A percentile compares a stretch with the other conserved stretches of the same genome.
Conservation (phyloP, 2,329 filamentous ascomycete species). For the Daldinia sp. region DNA sequence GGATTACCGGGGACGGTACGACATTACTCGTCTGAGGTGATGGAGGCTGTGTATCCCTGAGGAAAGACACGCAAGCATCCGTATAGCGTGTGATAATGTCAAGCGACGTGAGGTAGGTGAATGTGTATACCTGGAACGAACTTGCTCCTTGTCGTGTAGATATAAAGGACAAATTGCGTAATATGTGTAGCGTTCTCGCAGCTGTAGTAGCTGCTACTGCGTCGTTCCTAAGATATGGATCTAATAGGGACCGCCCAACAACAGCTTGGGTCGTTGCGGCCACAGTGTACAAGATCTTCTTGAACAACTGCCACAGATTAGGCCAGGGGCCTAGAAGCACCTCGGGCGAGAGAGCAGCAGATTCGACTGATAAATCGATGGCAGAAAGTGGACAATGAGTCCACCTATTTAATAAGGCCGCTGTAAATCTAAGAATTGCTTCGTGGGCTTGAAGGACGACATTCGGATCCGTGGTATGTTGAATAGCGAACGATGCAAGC, state of each 20-base stretch:
- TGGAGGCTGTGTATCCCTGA: constrained; percentile 68
- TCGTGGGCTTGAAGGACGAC: constrained; percentile 67
- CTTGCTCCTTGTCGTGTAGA: constrained; percentile 78
- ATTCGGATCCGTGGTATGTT: constrained; percentile 61
- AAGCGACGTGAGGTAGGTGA: constrained; percentile 84
- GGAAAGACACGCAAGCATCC: constrained; percentile 72
- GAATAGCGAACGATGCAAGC: constrained; percentile 73
- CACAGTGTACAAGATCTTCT: constrained; percentile 79
- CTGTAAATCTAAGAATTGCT: constrained; percentile 74
- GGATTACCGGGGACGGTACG: constrained; percentile 72
- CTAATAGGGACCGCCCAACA: constrained; percentile 71
- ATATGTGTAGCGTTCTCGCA: constrained; percentile 75
- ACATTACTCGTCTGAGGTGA: constrained; percentile 63
- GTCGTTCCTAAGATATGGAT: constrained; percentile 60
- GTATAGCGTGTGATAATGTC: constrained; percentile 83
- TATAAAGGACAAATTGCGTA: constrained; percentile 86
- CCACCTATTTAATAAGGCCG: constrained; percentile 78
- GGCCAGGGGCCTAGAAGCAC: constrained; percentile 76
- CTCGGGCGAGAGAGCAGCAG: constrained; percentile 71
- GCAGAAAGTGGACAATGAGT: constrained; percentile 78
- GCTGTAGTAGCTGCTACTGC: constrained; percentile 72
- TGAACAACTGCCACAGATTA: constrained; percentile 79
- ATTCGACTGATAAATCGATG: constrained; percentile 77
- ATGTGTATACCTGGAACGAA: constrained; percentile 85
- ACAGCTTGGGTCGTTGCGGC: constrained; percentile 81